Evolutionary conservation across 345 rosid genomes (phyloP).

Genomic region (Erodium maritimum): DNA sequence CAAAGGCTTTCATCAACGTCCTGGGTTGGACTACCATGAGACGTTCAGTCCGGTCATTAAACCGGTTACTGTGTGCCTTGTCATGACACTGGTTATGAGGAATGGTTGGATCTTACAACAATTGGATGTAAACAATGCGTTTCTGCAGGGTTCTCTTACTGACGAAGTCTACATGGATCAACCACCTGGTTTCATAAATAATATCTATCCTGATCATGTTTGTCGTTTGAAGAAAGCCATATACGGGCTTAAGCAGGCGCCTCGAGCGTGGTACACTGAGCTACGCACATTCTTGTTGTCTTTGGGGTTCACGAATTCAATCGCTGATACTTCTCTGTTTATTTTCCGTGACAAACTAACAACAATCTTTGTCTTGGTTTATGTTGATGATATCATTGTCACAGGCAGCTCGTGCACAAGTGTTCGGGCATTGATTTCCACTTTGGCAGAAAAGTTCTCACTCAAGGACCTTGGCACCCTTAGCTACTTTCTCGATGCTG

Average conservation of each 20-base stretch:
- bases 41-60: conserved; percentile 4
- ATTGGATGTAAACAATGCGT: conserved; percentile 1
- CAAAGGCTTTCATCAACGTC: conserved; percentile 1
- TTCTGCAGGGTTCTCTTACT: neutral
- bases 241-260: neutral
- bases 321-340: neutral
- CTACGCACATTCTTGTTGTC: neutral
- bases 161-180: conserved; percentile 2
- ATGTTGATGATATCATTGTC: neutral
- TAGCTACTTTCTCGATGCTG: too few relatives aligned
- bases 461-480: too few relatives aligned
- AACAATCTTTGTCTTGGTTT: too few relatives aligned
- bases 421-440: too few relatives aligned
- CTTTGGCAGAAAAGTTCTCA: too few relatives aligned
- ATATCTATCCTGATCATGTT: neutral
- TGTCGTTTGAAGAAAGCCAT: neutral
- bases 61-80: neutral
- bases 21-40: neutral
- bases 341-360: neutral
- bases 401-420: too few relatives aligned
- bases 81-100: neutral
- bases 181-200: neutral
- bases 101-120: neutral
- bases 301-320: neutral
- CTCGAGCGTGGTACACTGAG: neutral